These are phyloP conservation scores for Trichosanthes cucumerina DNA, from an alignment of 306 rosid genomes.

Conservation along the genomic window DNA sequence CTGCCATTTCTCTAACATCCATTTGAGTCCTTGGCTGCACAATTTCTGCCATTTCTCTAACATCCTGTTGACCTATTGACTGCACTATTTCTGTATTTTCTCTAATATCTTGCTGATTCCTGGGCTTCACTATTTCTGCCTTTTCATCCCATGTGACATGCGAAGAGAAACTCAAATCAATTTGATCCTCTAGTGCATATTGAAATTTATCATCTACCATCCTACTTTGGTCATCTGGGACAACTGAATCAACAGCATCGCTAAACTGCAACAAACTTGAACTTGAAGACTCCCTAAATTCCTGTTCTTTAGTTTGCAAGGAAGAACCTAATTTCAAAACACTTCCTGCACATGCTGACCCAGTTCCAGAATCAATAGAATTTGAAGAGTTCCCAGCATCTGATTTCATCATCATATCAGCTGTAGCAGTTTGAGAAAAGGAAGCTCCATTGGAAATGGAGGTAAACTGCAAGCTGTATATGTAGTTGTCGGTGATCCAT, in stretches of 20 bases:
- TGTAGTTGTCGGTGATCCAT: conserved; percentile 13
- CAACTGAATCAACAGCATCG: conserved; percentile 29
- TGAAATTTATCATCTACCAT: conserved; percentile 37
- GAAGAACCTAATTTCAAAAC: conserved; percentile 46
- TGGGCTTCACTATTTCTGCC: conserved; percentile 43
- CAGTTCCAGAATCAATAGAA: conserved; percentile 65
- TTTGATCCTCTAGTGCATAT: conserved; percentile 38
- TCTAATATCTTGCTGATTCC: not conserved
- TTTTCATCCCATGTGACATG: conserved; percentile 90
- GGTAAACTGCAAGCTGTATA: conserved; percentile 34
- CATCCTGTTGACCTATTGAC: conserved; percentile 29
- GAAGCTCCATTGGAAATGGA: conserved; percentile 23
- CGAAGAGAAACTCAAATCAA: conserved; percentile 42
- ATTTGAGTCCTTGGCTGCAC: conserved; percentile 39
- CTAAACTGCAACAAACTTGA: conserved; percentile 32
- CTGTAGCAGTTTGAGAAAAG: conserved; percentile 25
- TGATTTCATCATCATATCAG: conserved; percentile 18
- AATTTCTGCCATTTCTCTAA: conserved; percentile 22
- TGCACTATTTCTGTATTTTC: conserved; percentile 31
- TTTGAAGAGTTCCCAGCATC: conserved; percentile 34
- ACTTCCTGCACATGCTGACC: conserved; percentile 54
- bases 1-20: conserved; percentile 33
- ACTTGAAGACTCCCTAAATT: conserved; percentile 39
- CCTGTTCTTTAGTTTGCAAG: conserved; percentile 35
- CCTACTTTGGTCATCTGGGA: conserved; percentile 23